Conservation (phyloP, 1,284 basidiomycete species). For the Salmacisia buchloeana region DNA sequence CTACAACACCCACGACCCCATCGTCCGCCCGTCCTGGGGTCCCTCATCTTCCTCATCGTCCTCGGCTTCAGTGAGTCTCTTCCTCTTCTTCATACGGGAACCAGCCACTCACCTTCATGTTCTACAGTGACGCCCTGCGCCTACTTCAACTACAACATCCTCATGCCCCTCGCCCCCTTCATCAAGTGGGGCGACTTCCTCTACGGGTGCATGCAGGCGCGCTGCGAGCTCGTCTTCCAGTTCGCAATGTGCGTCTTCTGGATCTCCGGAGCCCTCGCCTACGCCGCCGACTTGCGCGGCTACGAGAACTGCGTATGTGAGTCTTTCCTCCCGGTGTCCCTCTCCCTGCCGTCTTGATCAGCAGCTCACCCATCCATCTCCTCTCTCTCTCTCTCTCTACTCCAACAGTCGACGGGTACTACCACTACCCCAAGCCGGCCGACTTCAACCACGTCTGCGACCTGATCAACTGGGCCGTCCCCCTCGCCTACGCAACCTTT, state of each 20-base stretch:
- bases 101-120: neutral
- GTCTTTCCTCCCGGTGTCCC: neutral
- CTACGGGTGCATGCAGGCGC: constrained; percentile 45
- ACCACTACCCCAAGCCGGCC: constrained; percentile 49
- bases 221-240: constrained; percentile 48
- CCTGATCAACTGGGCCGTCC: constrained; percentile 48
- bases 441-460: constrained; percentile 50
- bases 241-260: constrained; percentile 50
- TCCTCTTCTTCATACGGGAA: neutral
- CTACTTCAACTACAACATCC: constrained; percentile 50
- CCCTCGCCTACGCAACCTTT: constrained; percentile 50
- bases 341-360: neutral
- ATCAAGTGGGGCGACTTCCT: constrained; percentile 49
- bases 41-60: constrained; percentile 50
- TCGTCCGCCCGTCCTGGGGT: constrained; percentile 51
- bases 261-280: constrained; percentile 50
- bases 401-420: constrained; percentile 47
- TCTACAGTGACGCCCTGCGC: constrained; percentile 38
- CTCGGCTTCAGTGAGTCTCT: constrained; percentile 39
- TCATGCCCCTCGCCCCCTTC: constrained; percentile 46
- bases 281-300: constrained; percentile 49
- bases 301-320: constrained; percentile 47
- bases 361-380: neutral
- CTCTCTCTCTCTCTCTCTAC: neutral
- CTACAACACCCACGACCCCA: constrained; percentile 49